Conservation (phyloP, 2,329 filamentous ascomycete species). For the Fusarium fracticaudum region DNA sequence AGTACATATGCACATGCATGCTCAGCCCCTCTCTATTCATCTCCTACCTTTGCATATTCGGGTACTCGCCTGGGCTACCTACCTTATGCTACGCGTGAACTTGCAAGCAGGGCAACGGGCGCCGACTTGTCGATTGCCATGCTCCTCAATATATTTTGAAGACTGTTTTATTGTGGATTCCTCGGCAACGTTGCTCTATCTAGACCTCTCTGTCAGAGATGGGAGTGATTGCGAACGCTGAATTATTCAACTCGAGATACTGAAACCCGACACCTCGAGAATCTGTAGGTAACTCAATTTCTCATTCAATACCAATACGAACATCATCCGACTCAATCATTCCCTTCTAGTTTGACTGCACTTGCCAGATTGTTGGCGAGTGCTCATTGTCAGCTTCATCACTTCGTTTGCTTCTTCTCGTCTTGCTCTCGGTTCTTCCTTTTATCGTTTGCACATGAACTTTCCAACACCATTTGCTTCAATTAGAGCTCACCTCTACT, state of each 20-base stretch:
- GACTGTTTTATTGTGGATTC: too few relatives aligned
- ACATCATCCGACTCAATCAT: neutral
- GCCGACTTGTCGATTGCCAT: neutral
- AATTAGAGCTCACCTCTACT: neutral
- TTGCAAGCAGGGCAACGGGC: too few relatives aligned
- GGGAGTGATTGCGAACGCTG: neutral
- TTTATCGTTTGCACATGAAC: neutral
- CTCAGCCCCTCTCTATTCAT: neutral
- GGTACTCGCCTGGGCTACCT: neutral
- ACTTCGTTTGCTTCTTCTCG: neutral
- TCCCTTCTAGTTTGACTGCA: fast-evolving
- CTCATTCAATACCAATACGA: neutral
- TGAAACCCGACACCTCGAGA: neutral
- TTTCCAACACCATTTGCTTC: neutral
- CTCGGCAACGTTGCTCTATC: too few relatives aligned
- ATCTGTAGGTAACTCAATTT: neutral
- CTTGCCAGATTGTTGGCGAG: neutral
- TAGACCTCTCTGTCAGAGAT: too few relatives aligned
- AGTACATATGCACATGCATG: neutral
- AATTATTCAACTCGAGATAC: neutral
- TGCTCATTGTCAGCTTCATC: neutral
- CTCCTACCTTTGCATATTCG: neutral
- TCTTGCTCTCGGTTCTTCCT: neutral
- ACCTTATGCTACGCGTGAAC: too few relatives aligned
- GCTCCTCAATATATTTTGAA: too few relatives aligned